phyloP scores from a whole-genome alignment of 1,139 yeast genomes.

The Wickerhamiella pararugosa region DNA sequence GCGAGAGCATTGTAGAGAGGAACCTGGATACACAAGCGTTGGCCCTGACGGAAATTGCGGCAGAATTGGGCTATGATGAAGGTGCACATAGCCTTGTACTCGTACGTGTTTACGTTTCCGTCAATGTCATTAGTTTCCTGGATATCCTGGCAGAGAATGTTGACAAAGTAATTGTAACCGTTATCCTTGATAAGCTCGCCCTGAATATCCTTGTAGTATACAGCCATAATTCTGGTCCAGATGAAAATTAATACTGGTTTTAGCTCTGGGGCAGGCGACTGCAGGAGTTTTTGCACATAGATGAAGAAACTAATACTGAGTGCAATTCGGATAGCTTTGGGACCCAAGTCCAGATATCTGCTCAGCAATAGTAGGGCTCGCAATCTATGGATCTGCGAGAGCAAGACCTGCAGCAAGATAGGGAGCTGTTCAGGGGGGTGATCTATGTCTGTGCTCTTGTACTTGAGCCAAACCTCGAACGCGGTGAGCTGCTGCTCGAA shows the following conservation, averaged over 20 bases:
- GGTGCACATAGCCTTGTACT: constrained; percentile 92
- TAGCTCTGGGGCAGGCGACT: constrained; percentile 89
- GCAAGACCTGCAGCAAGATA: constrained; percentile 75
- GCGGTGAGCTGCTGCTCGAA: constrained; percentile 95
- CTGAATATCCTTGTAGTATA: constrained; percentile 79
- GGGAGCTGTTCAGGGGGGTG: constrained; percentile 94
- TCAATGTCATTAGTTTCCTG: constrained; percentile 13
- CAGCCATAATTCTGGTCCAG: constrained; percentile 97
- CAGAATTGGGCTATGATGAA: constrained; percentile 75
- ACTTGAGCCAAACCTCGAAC: constrained; percentile 89
- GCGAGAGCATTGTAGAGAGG: constrained; percentile 60
- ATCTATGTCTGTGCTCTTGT: constrained; percentile 53
- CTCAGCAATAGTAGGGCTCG: constrained; percentile 76
- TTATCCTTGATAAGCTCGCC: constrained; percentile 83
- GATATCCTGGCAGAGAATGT: constrained; percentile 41
- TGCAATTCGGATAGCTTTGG: constrained; percentile 93
- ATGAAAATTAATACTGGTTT: constrained; percentile 89
- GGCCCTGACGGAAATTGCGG: constrained; percentile 66
- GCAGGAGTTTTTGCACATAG: constrained; percentile 75
- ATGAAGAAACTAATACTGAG: constrained; percentile 93
- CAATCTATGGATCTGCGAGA: constrained; percentile 87
- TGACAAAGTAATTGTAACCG: constrained; percentile 77
- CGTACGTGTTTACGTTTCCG: constrained; percentile 25
- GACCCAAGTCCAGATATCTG: constrained; percentile 81
- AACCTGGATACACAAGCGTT: constrained; percentile 58